Conservation (phyloP, 2,329 filamentous ascomycete genomes). For the Pseudohalonectria lignicola region DNA sequence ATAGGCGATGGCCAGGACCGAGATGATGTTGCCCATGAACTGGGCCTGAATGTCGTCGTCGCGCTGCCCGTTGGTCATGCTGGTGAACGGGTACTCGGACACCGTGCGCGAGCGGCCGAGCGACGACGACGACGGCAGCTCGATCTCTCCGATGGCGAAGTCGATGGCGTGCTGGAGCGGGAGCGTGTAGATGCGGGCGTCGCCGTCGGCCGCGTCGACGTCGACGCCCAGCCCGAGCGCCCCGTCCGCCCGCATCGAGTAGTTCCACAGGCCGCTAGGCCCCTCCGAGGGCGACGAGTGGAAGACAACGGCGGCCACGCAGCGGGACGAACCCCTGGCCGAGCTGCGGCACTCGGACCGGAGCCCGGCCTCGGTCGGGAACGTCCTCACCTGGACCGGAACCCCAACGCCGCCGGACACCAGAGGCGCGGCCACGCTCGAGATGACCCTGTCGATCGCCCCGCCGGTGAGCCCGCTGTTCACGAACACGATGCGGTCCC, state of each 20-base stretch:
- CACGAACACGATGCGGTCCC: constrained; percentile 66
- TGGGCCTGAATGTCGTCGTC: constrained; percentile 51
- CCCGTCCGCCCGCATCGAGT: constrained; percentile 70
- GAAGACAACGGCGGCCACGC: constrained; percentile 65
- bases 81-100: constrained; percentile 68
- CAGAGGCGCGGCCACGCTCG: constrained; percentile 44
- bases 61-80: constrained; percentile 55
- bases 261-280: constrained; percentile 63
- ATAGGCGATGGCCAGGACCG: constrained; percentile 63
- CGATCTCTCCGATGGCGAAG: constrained; percentile 51
- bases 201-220: constrained; percentile 54
- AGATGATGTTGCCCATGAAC: constrained; percentile 65
- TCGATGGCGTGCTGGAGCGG: constrained; percentile 76
- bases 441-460: constrained; percentile 62
- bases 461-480: constrained; percentile 62
- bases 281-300: constrained; percentile 66
- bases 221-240: constrained; percentile 50
- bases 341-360: constrained; percentile 42
- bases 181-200: constrained; percentile 62
- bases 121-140: constrained; percentile 21
- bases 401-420: constrained; percentile 41
- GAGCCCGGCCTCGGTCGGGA: constrained; percentile 15
- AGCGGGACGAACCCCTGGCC: constrained; percentile 54
- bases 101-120: constrained; percentile 4
- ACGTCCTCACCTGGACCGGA: constrained; percentile 14